Evolutionary conservation across 306 rosid genomes (phyloP).

Genomic region (Vicia villosa): DNA sequence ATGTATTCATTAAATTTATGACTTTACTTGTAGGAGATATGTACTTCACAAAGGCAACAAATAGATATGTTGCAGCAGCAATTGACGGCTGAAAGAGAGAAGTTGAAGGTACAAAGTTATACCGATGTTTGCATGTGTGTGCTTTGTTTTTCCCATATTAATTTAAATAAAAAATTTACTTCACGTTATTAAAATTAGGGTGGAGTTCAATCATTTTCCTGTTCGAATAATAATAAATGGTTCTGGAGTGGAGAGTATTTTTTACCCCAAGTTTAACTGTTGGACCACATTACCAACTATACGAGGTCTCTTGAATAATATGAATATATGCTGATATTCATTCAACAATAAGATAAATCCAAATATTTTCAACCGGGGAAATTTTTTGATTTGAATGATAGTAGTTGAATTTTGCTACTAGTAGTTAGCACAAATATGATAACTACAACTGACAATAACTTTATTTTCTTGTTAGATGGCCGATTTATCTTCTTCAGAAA

Average conservation of each 20-base stretch:
- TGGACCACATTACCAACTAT: neutral
- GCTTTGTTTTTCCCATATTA: neutral
- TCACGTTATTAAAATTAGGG: neutral
- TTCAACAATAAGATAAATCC: neutral
- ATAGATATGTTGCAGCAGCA: slow-evolving; percentile 59
- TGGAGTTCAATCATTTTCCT: neutral
- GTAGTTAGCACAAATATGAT: slow-evolving; percentile 3
- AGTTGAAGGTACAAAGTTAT: slow-evolving; percentile 11
- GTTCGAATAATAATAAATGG: neutral
- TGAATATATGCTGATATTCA: neutral
- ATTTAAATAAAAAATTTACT: neutral
- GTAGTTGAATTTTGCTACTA: slow-evolving; percentile 2
- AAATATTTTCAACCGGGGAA: neutral
- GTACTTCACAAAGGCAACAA: slow-evolving; percentile 72
- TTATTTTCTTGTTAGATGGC: slow-evolving; percentile 49
- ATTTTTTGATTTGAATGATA: neutral
- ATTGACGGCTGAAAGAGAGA: slow-evolving; percentile 23
- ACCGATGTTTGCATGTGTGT: neutral
- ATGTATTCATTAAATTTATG: slow-evolving; percentile 1
- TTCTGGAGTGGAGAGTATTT: neutral
- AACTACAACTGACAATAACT: neutral
- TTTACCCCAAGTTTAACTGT: neutral
- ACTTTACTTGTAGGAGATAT: slow-evolving; percentile 56
- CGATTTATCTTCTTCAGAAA: slow-evolving; percentile 66
- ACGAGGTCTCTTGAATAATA: neutral